Base-by-base conservation (phyloP, 1,284 basidiomycete genomes). In the Ceratorhiza oryzae-sativae region DNA sequence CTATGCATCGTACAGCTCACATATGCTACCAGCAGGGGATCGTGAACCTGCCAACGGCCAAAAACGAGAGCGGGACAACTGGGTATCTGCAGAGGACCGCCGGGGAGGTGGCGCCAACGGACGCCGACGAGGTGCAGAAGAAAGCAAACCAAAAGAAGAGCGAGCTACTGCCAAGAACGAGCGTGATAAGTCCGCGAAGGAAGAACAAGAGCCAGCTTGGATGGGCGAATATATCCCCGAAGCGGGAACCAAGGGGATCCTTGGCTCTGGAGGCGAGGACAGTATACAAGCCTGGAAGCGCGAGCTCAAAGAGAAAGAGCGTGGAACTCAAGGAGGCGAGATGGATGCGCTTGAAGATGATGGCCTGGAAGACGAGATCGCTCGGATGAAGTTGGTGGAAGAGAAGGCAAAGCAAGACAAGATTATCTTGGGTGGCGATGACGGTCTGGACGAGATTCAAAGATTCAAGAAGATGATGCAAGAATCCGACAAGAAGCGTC, bases 221-320 rank as follows among this genome's bases (percentile, higher is more conserved):
- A 94, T 95, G 91, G 92, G 93, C 75, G 89, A 91, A n/a, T 93
- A 93, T 77, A 85, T 91, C 74, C 88, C 90, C 18, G 72, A 75
- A 23, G 53, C 76, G 2, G 82, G 80, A 51, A 55, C 42, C 32
- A n/a, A 59, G 13, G 63, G 83, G 84, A 48, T 78, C 4, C 85
- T 86, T 73, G 81, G 81, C 46, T 79, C 80, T 41, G 85, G 87
- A 56, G 91, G 90, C 77, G 81, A 93, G 27, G 93, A 95, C 79
- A 88, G 90, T 62, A 94, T 95, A 61, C 94, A 95, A 78, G 92
- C 90, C 1, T 95, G 93, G 88, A 95, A 94, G 84, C 92, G 90
- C 78, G 90, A 89, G 73, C 86, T 93, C 84, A 92, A 91, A 78
- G 92, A 93, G 79, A 91, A 89, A 76, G 92, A 92, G 76, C 82